Evolutionary conservation across 73 alveolate species (phyloP).

Genomic region (Loxodes magnus): DNA sequence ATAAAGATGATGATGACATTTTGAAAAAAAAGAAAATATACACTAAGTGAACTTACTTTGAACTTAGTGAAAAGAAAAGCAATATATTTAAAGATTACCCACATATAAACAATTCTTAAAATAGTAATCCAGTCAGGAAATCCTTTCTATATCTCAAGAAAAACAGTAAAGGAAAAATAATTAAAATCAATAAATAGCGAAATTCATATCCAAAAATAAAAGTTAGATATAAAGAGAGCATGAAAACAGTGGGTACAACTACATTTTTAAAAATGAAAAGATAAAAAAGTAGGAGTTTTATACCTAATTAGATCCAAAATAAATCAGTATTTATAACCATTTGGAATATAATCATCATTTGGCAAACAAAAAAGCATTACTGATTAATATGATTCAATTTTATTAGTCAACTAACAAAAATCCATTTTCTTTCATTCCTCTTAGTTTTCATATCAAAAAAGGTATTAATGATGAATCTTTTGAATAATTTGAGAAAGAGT

Average conservation of each 20-base stretch:
- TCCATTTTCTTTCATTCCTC: constrained; percentile 74
- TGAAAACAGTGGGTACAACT: constrained; percentile 30
- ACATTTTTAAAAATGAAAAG: too few species aligned
- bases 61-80: constrained; percentile 21
- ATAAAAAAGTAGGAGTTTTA: too few species aligned
- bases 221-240: background rate
- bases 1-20: constrained; percentile 14
- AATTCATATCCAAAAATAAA: background rate
- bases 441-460: constrained; percentile 64
- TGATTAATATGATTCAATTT: constrained; percentile 44
- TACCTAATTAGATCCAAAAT: too few species aligned
- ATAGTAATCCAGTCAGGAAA: background rate
- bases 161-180: background rate
- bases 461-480: constrained; percentile 21
- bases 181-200: background rate
- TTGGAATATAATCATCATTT: constrained; percentile 51
- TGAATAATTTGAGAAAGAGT: constrained; percentile 17
- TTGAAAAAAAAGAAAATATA: background rate
- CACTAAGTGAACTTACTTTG: constrained; percentile 14
- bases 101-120: background rate
- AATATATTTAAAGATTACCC: constrained; percentile 8
- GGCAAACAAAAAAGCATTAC: constrained; percentile 59
- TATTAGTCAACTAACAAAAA: constrained; percentile 46
- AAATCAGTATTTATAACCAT: constrained; percentile 33
- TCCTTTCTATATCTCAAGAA: background rate